These are phyloP conservation scores for Nitzschia palea DNA, from an alignment of 108 stramenopile genomes.

Conservation along the genomic window DNA sequence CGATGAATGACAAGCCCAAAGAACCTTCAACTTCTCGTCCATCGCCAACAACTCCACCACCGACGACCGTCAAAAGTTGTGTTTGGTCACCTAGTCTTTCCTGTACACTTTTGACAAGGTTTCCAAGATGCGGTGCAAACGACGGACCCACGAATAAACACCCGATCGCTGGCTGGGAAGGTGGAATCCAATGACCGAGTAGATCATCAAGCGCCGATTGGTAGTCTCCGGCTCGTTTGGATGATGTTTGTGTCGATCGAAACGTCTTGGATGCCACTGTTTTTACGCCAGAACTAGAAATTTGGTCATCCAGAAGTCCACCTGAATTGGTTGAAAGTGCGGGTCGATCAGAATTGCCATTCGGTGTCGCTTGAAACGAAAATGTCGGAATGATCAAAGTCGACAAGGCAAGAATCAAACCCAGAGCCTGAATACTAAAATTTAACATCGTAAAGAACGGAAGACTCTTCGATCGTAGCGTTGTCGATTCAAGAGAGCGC, in stretches of 20 bases:
- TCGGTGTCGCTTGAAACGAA: background rate
- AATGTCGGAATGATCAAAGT: too few relatives aligned
- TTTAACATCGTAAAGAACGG: too few relatives aligned
- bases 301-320: background rate
- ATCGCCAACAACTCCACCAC: slow-evolving; percentile 15
- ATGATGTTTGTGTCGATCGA: background rate
- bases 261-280: background rate
- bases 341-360: background rate
- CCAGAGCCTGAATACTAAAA: too few relatives aligned
- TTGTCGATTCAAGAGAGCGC: too few relatives aligned
- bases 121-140: background rate
- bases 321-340: background rate
- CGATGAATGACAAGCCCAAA: slow-evolving; percentile 5
- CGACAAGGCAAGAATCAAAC: too few relatives aligned
- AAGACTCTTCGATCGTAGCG: background rate
- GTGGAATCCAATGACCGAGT: background rate
- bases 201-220: background rate
- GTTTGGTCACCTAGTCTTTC: background rate
- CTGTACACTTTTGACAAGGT: background rate
- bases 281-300: background rate
- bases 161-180: background rate
- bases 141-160: background rate
- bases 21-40: slow-evolving; percentile 5
- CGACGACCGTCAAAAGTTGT: slow-evolving; percentile 10
- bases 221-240: background rate